phyloP scores from a whole-genome alignment of 164 flowering plant genomes.

The Chimonanthus praecox region DNA sequence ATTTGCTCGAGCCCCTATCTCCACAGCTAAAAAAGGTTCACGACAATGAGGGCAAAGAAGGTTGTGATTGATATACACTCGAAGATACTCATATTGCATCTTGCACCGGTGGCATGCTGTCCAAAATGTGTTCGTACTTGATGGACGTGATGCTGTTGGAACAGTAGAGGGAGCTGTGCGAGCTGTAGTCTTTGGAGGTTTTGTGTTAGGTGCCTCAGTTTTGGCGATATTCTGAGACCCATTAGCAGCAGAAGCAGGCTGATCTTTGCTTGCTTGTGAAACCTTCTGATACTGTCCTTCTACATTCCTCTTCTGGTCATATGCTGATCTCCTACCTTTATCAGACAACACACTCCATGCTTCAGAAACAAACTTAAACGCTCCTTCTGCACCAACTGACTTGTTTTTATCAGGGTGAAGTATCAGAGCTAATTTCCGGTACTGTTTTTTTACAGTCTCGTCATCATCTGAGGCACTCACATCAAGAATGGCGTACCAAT shows the following conservation, averaged over 20 bases:
- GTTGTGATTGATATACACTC: constrained; percentile 57
- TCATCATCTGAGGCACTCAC: constrained; percentile 67
- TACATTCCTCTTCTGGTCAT: constrained; percentile 52
- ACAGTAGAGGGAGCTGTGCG: constrained; percentile 19
- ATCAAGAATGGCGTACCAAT: constrained; percentile 79
- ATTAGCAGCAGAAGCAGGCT: constrained; percentile 35
- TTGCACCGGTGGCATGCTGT: constrained; percentile 67
- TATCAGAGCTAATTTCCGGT: constrained; percentile 73
- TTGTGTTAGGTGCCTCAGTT: constrained; percentile 25
- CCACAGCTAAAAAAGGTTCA: constrained; percentile 64
- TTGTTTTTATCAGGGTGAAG: constrained; percentile 97
- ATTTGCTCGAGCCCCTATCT: constrained; percentile 37
- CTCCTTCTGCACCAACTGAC: constrained; percentile 89
- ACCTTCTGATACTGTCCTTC: constrained; percentile 27
- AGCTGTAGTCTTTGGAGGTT: constrained; percentile 27
- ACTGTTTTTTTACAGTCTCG: constrained; percentile 64
- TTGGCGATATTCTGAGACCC: constrained; percentile 50
- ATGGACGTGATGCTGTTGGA: constrained; percentile 28
- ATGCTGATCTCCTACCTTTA: constrained; percentile 48
- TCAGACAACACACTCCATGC: constrained; percentile 92
- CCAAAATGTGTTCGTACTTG: constrained; percentile 61
- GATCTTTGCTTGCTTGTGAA: constrained; percentile 24
- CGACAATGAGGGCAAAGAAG: constrained; percentile 73
- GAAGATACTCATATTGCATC: constrained; percentile 75
- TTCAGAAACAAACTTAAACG: constrained; percentile 75